Evolutionary conservation across 1,284 basidiomycete species (phyloP).

Genomic region (Malassezia dermatis): DNA sequence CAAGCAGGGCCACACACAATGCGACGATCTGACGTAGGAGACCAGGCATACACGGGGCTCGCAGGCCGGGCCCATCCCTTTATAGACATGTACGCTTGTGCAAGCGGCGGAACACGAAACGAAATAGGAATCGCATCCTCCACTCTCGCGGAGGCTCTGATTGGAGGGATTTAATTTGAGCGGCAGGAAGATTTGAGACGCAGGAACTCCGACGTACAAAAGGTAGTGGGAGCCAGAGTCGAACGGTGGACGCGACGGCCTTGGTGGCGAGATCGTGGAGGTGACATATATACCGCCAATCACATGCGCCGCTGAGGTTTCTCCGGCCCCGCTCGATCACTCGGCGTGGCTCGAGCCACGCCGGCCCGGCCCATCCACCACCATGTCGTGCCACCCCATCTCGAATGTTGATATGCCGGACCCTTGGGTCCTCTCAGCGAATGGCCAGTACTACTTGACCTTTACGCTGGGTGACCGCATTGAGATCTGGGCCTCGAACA

Average conservation of each 20-base stretch:
- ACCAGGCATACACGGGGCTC: background rate
- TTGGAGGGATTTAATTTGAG: too few relatives aligned
- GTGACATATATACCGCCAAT: background rate
- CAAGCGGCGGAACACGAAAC: background rate
- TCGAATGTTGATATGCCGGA: conserved; percentile 15
- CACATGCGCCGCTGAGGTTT: background rate
- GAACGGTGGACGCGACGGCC: too few relatives aligned
- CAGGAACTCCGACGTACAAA: too few relatives aligned
- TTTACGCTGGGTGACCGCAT: conserved; percentile 16
- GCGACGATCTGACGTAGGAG: background rate
- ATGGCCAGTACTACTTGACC: conserved; percentile 9
- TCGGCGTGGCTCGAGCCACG: background rate
- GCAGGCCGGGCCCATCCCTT: background rate
- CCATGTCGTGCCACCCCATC: conserved; percentile 17
- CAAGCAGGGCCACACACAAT: background rate
- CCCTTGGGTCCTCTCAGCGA: conserved; percentile 12
- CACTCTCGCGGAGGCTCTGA: too few relatives aligned
- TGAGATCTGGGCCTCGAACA: conserved; percentile 16
- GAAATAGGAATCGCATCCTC: too few relatives aligned
- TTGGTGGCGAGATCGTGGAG: background rate
- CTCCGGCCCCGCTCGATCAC: background rate
- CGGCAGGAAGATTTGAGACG: too few relatives aligned
- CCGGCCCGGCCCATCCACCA: background rate
- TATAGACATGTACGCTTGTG: background rate
- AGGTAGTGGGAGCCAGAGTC: too few relatives aligned